Base-by-base conservation (phyloP, 768 basidiomycete species). In the Lactarius indigo region DNA sequence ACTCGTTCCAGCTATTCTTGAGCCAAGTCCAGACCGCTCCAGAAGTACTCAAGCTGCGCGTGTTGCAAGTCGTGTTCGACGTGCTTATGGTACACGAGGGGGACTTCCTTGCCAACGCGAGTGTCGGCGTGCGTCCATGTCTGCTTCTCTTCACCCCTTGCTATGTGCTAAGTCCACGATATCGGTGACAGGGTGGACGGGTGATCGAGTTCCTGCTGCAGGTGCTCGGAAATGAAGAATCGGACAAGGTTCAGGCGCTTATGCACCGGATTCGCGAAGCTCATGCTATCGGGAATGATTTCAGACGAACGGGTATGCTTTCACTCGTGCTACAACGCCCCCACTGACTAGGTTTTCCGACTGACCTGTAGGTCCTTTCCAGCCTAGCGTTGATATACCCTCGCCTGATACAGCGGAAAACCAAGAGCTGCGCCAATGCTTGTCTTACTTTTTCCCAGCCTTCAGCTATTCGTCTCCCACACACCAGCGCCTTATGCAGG, bases 21-120 rank as follows among this genome's bases (percentile, higher is more conserved):
- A 84, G 87, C 47, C 94, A 96, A 76, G 79, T 92, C 1, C 78
- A 91, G 57, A 74, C 78, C 3, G 83, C 87, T 0, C 85, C 90
- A 0, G 87, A 88, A 41, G 78, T 81, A 1, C 81, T 94, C 70
- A 89, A 86, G 77, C 76, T 86, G 13, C 84, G 83, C 57, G 81
- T 91, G n/a, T 76, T 93, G n/a, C 86, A 93, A 72, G 84, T 90
- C 63, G 75, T 94, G 5, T 93, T 96, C 71, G 95, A 97, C 75
- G 81, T 94, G 42, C 77, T 96, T 61, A 94, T 94, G 87, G 86
- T 91, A 0, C 89, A 96, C 68, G 89, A 91, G 64, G 81, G 79
- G 54, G 83, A 83, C 57, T 82, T 91, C 74, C 80, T 91, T 68
- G 82, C 82, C 74, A 73, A 82, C 47, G 74, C 69, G 74, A 50